Evolutionary conservation across 768 basidiomycete genomes (phyloP), one percentile per base, ranked within the genome.

Genomic region (Pholiota microspora): DNA sequence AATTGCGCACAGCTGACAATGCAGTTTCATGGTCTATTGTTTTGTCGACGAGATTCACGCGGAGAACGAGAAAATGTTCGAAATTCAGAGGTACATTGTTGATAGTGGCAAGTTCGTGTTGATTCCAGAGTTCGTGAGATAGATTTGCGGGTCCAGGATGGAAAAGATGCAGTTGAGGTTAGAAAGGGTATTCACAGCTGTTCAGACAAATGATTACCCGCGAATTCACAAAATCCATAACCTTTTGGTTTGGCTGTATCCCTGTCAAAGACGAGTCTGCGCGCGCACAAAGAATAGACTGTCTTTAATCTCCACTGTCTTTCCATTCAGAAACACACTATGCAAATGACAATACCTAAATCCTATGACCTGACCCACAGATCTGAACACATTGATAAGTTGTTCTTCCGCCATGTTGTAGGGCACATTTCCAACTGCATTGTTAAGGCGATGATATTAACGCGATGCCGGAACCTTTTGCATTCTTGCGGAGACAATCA

Each of bases 241-340:
- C 94, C 94, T 72, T 87, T 88, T 48, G 94, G 92, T 68, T 95
- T 95, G 51, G 92, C 93, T n/a, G 93, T 94, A 54, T 92, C 92
- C 66, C 92, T 78, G 75, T 94, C 92, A 71, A 89, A 92, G 45
- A 93, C 91, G 45, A 94, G 78, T 69, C 92, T 94, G 61, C 27
- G 57, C 51, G 54, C 62, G 38, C 24, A 16, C 55, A 54, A 48
- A 50, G 23, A 10, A 13, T 29, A n/a, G 18, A 18, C 4, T 9
- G 51, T 35, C n/a, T 47, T 58, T 42, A 60, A 47, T 29, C 18
- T 21, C 21, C 12, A 42, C 16, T 15, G 27, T 13, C 44, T 12
- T 36, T 49, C 31, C 25, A 45, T 28, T 36, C 21, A 8, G 27
- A 13, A 40, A 38, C 36, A 46, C 9, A 13, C 36, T 38, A 51